phyloP scores from a whole-genome alignment of 2,329 filamentous ascomycete genomes.

The Ramularia collo-cygni region DNA sequence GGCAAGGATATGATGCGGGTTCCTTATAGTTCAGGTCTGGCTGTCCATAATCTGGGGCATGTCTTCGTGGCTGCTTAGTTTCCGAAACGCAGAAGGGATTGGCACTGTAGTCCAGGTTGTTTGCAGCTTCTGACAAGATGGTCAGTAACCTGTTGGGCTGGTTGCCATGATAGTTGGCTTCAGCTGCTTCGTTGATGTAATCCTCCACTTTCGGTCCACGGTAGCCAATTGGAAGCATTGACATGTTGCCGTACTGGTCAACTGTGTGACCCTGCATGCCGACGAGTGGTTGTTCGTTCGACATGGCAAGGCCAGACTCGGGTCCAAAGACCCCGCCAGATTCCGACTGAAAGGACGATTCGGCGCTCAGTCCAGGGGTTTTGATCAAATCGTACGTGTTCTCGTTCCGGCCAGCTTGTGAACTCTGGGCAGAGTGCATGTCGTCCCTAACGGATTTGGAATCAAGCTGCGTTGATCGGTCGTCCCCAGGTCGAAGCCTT shows the following conservation, averaged over 20 bases:
- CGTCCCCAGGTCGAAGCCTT: slow-evolving; percentile 14
- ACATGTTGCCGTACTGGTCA: not conserved
- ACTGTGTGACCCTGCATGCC: slow-evolving; percentile 13
- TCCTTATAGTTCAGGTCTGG: too few relatives aligned
- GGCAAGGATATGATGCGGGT: too few relatives aligned
- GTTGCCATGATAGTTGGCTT: not conserved
- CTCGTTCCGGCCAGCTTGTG: slow-evolving; percentile 7
- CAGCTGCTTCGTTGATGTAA: not conserved
- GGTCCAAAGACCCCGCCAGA: not conserved
- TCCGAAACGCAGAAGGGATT: too few relatives aligned
- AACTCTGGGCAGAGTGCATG: slow-evolving; percentile 7
- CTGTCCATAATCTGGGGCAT: too few relatives aligned
- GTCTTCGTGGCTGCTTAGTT: too few relatives aligned
- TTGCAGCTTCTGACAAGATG: not conserved
- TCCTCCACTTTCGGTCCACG: too few relatives aligned
- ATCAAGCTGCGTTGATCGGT: slow-evolving; percentile 4
- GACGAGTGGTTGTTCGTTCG: slow-evolving; percentile 5
- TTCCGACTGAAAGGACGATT: not conserved
- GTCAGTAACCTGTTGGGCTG: not conserved
- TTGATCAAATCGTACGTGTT: too few relatives aligned
- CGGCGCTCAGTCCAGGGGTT: too few relatives aligned
- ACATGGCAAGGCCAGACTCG: slow-evolving; percentile 8
- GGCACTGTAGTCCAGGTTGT: not conserved
- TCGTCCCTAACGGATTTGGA: slow-evolving; percentile 2
- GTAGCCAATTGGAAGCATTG: too few relatives aligned